These are phyloP conservation scores for Wickerhamiella pararugosa DNA, from an alignment of 1,139 yeast genomes.

Conservation along the genomic window DNA sequence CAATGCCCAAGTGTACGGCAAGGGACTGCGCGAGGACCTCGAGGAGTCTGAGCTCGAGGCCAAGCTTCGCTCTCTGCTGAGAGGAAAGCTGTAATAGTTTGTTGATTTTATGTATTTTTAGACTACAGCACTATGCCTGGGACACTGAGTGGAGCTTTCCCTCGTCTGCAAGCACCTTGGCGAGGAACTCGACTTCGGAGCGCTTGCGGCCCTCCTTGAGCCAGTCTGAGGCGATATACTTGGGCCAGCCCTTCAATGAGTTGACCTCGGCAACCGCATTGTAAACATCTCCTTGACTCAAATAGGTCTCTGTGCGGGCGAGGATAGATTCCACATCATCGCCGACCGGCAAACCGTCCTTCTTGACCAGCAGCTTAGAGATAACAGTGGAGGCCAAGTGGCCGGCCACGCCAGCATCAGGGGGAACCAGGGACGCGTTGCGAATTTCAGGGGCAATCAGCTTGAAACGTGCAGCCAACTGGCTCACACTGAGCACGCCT, in stretches of 20 bases:
- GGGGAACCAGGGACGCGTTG: conserved; percentile 77
- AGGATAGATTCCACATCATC: conserved; percentile 78
- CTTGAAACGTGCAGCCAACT: conserved; percentile 53
- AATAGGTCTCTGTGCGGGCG: conserved; percentile 68
- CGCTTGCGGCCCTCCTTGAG: conserved; percentile 75
- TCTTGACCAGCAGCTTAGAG: conserved; percentile 55
- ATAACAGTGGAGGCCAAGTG: conserved; percentile 69
- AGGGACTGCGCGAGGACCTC: conserved; percentile 21
- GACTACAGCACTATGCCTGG: not conserved
- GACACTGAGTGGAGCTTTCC: conserved; percentile 19
- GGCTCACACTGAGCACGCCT: conserved; percentile 40
- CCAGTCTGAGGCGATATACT: conserved; percentile 86
- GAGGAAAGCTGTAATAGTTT: too few relatives aligned
- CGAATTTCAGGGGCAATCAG: conserved; percentile 74
- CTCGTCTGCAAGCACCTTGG: conserved; percentile 50
- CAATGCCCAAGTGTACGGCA: conserved; percentile 19
- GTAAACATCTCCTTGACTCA: conserved; percentile 65
- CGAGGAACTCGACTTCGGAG: conserved; percentile 70
- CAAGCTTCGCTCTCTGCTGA: not conserved
- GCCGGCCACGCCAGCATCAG: conserved; percentile 89
- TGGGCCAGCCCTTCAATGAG: conserved; percentile 83
- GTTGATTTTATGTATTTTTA: too few relatives aligned
- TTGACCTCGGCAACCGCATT: conserved; percentile 89
- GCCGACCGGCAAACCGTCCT: conserved; percentile 54
- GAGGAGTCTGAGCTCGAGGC: conserved; percentile 12